Conservation (phyloP, 495 filamentous ascomycete species). For the Aspergillus conjunctus region DNA sequence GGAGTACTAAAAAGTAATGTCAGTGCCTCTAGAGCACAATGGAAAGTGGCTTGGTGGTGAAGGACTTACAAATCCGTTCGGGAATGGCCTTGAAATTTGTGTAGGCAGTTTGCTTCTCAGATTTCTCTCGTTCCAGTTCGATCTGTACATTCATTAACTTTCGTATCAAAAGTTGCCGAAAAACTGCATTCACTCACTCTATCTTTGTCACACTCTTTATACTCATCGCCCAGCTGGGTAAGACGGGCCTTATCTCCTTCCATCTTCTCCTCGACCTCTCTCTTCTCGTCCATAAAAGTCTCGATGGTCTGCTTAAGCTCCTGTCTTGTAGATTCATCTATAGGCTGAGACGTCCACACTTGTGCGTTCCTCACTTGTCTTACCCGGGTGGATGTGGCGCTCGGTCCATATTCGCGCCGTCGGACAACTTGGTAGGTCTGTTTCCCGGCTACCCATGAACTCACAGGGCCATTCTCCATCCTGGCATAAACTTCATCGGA, state of each 20-base stretch:
- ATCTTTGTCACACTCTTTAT: slow-evolving; percentile 32
- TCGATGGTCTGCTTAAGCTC: slow-evolving; percentile 48
- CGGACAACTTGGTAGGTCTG: slow-evolving; percentile 59
- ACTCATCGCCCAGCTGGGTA: slow-evolving; percentile 35
- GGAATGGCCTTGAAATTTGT: slow-evolving; percentile 67
- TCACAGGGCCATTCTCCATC: slow-evolving; percentile 56
- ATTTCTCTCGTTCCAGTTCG: slow-evolving; percentile 55
- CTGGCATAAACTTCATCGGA: slow-evolving; percentile 61
- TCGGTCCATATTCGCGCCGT: slow-evolving; percentile 72
- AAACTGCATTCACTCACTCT: slow-evolving; percentile 34
- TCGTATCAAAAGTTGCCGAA: not conserved
- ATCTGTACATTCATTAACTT: slow-evolving; percentile 36
- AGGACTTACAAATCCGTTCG: slow-evolving; percentile 63
- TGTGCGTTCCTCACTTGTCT: slow-evolving; percentile 54
- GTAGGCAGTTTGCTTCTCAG: slow-evolving; percentile 58
- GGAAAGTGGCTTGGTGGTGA: not conserved
- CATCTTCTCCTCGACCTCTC: slow-evolving; percentile 37
- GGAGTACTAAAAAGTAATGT: slow-evolving; percentile 44
- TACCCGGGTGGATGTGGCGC: slow-evolving; percentile 65
- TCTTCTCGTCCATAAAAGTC: slow-evolving; percentile 45
- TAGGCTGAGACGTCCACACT: slow-evolving; percentile 77
- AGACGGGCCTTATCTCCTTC: slow-evolving; percentile 40
- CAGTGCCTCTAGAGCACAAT: slow-evolving; percentile 9
- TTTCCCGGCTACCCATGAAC: slow-evolving; percentile 64
- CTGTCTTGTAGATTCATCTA: slow-evolving; percentile 62